Conservation (phyloP, 1,284 basidiomycete species). For the Omphalotus olearius region DNA sequence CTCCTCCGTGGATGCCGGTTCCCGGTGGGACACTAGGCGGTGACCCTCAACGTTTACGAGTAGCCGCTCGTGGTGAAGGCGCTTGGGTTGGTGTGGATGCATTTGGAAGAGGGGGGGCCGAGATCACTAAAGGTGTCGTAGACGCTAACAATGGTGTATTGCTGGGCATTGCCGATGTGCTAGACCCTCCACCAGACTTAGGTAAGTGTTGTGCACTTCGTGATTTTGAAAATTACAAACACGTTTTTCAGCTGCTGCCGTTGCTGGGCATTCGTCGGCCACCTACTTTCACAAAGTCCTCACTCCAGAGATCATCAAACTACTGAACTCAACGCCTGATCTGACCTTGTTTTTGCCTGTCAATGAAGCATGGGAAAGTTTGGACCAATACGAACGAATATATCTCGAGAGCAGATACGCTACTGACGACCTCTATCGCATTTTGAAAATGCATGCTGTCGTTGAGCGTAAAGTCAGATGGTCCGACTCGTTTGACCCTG, state of each 20-base stretch:
- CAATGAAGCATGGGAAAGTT: slow-evolving; percentile 70
- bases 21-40: slow-evolving; percentile 80
- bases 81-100: slow-evolving; percentile 70
- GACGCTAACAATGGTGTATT: slow-evolving; percentile 76
- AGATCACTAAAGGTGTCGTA: slow-evolving; percentile 51
- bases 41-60: slow-evolving; percentile 78
- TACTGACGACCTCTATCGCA: slow-evolving; percentile 69
- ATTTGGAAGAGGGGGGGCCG: slow-evolving; percentile 63
- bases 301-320: slow-evolving; percentile 49
- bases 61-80: slow-evolving; percentile 46
- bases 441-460: slow-evolving; percentile 77
- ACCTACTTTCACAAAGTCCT: slow-evolving; percentile 70
- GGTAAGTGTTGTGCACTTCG: slow-evolving; percentile 35
- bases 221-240: slow-evolving; percentile 13
- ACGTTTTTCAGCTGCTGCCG: slow-evolving; percentile 44
- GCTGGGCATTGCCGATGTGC: slow-evolving; percentile 70
- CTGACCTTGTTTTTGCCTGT: slow-evolving; percentile 90
- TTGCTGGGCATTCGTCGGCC: slow-evolving; percentile 54
- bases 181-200: slow-evolving; percentile 75
- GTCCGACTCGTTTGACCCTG: slow-evolving; percentile 56
- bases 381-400: slow-evolving; percentile 66
- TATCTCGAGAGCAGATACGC: slow-evolving; percentile 88
- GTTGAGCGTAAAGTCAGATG: slow-evolving; percentile 53
- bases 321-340: slow-evolving; percentile 62
- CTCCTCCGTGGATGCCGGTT: slow-evolving; percentile 81